Evolutionary conservation across 2,329 filamentous ascomycete species (phyloP).

Genomic region (Venturia effusa): DNA sequence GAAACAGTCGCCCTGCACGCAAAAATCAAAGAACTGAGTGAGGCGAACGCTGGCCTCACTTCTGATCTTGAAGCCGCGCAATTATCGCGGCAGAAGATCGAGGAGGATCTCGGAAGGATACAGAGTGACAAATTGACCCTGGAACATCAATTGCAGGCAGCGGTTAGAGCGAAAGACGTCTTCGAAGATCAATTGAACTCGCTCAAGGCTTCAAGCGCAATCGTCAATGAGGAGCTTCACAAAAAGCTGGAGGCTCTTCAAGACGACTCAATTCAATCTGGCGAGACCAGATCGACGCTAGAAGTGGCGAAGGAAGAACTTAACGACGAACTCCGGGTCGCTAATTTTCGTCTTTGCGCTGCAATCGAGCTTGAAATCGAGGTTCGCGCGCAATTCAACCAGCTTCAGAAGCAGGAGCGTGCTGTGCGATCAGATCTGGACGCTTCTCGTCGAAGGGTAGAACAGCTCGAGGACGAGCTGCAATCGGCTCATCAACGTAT

Average conservation of each 20-base stretch:
- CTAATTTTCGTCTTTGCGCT: background rate
- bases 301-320: background rate
- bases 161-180: background rate
- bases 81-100: background rate
- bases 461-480: background rate
- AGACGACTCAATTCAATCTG: background rate
- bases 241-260: background rate
- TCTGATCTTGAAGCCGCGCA: background rate
- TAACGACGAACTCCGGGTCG: background rate
- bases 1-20: background rate
- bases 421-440: background rate
- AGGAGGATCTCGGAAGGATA: constrained; percentile 4
- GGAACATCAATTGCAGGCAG: constrained; percentile 7
- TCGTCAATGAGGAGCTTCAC: background rate
- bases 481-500: background rate
- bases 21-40: background rate
- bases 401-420: background rate
- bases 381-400: background rate
- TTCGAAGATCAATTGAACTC: constrained; percentile 2
- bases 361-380: constrained; percentile 3
- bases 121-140: background rate
- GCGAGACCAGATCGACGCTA: background rate
- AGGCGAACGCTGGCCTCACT: background rate
- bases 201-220: background rate
- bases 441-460: background rate